Base-by-base conservation (phyloP, 2,329 filamentous ascomycete species). In the Rhexocercosporidium sp. region DNA sequence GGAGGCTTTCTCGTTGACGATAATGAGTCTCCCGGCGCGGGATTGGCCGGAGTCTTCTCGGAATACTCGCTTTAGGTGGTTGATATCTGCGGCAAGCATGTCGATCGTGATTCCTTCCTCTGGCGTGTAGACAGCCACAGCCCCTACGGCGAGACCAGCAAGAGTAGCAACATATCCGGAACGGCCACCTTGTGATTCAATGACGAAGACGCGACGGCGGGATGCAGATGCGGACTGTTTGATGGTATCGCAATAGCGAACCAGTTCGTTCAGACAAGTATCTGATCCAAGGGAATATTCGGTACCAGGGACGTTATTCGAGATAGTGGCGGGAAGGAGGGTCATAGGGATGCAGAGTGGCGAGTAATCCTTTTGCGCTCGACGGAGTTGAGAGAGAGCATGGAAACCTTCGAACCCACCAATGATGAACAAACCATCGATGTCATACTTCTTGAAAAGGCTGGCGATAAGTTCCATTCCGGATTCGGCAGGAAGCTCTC, bases 391-490 rank as follows among this genome's bases (percentile, higher is more conserved):
- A 53, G 92, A 93, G 39, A 97, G 86, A 1, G 96, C 91, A 66
- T 96, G 96, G 84, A 96, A 99, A 1, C 94, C 96, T 81, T 99
- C 96, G 74, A 99, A 99, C 1, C 96, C 96, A 75, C 96, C 96
- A 59, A 98, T 88, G 59, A 97, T 86, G 79, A 98, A 97, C 3
- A 99, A 84, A 0, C 91, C 94, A 75, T 99, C 94, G 72, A 99
- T 94, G 71, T 92, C 88, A 84, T 96, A 96, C 74, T 92, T 84
- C 77, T 92, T 88, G 78, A 99, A 93, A 71, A 95, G 90, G 74
- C 89, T 87, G 39, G 95, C 94, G 29, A 96, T 92, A 54, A 86
- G 88, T 73, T 92, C 90, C 80, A 97, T 90, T 73, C 96, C 94
- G 0, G 88, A 89, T 75, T 97, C 94, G 22, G 88, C 88, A 6